Evolutionary conservation across 257 asterid genomes (phyloP).

Genomic region (Scutellaria galericulata): DNA sequence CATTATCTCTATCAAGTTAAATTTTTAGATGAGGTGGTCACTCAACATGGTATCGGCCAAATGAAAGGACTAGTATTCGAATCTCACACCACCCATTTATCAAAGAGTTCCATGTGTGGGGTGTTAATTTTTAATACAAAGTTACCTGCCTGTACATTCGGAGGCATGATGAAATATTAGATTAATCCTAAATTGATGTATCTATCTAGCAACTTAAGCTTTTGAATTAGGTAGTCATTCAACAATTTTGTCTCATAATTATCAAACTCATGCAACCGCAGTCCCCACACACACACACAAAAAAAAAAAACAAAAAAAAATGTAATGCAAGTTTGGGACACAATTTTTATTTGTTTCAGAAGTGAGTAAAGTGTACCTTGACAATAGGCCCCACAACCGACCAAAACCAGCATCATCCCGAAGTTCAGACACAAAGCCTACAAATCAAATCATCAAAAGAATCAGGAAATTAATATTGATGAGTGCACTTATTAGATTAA

Average conservation of each 20-base stretch:
- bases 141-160: not conserved
- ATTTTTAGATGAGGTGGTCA: not conserved
- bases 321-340: not conserved
- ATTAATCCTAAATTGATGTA: not conserved
- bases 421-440: slow-evolving; percentile 76
- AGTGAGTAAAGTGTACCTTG: slow-evolving; percentile 63
- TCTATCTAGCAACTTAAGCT: not conserved
- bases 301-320: not conserved
- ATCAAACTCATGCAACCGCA: not conserved
- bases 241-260: not conserved
- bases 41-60: not conserved
- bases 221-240: not conserved
- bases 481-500: slow-evolving; percentile 7
- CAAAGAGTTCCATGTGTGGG: not conserved
- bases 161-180: not conserved
- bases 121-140: not conserved
- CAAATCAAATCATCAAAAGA: slow-evolving; percentile 30
- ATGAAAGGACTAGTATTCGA: not conserved
- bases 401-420: slow-evolving; percentile 92
- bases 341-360: slow-evolving; percentile 10
- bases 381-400: slow-evolving; percentile 87
- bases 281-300: not conserved
- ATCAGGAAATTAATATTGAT: slow-evolving; percentile 20
- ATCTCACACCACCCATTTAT: not conserved
- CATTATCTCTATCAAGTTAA: not conserved